A percentile compares a stretch with the other conserved stretches of the same genome.
Conservation (phyloP, 23 red algal species). For the Gracilaria caudata region DNA sequence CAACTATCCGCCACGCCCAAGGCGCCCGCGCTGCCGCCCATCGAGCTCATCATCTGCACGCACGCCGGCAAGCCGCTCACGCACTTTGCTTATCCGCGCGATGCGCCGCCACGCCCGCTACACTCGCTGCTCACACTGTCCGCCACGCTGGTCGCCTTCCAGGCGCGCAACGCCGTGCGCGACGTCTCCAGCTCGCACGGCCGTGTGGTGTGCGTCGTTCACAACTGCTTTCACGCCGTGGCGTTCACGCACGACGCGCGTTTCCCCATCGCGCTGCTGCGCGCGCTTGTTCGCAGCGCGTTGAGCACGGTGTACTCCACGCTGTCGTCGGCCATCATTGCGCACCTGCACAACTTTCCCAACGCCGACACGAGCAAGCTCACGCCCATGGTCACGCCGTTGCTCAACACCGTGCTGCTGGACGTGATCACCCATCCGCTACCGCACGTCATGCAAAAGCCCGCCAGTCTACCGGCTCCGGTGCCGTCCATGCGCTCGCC, state of each 20-base stretch:
- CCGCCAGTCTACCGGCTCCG: slow-evolving; percentile 38
- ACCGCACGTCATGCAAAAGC: slow-evolving; percentile 32
- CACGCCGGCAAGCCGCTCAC: slow-evolving; percentile 66
- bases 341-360: slow-evolving; percentile 8
- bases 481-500: slow-evolving; percentile 8
- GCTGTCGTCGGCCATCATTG: slow-evolving; percentile 38
- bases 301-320: slow-evolving; percentile 19
- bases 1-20: slow-evolving; percentile 23
- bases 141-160: slow-evolving; percentile 43
- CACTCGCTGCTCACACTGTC: slow-evolving; percentile 39
- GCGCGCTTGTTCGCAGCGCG: slow-evolving; percentile 35
- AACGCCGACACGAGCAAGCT: slow-evolving; percentile 26
- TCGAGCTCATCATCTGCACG: slow-evolving; percentile 55
- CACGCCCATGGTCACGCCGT: slow-evolving; percentile 12
- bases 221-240: slow-evolving; percentile 22
- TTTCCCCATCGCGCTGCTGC: slow-evolving; percentile 35
- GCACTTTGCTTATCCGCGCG: slow-evolving; percentile 8
- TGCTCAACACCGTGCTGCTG: neutral
- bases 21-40: slow-evolving; percentile 8
- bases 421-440: slow-evolving; percentile 63
- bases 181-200: neutral
- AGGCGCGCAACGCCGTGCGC: neutral
- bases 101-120: slow-evolving; percentile 1
- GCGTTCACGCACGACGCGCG: slow-evolving; percentile 16
- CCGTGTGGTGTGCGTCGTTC: slow-evolving; percentile 8